phyloP scores from a whole-genome alignment of 306 rosid species.

The Medicago lupulina region DNA sequence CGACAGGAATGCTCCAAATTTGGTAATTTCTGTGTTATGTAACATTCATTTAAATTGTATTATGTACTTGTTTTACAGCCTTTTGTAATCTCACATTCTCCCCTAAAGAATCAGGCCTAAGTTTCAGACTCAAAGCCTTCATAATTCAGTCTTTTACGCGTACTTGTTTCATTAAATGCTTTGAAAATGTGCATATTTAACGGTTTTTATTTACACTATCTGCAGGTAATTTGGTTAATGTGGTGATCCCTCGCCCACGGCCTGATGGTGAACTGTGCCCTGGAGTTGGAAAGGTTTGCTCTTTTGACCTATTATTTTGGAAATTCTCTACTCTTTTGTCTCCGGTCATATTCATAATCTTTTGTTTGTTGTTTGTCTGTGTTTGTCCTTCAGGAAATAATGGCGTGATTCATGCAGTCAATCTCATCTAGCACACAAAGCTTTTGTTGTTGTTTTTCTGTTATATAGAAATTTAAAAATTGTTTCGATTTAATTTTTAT shows the following conservation, averaged over 20 bases:
- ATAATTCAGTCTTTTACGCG: conserved; percentile 54
- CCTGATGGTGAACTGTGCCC: conserved; percentile 66
- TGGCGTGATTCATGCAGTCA: conserved; percentile 22
- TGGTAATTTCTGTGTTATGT: conserved; percentile 49
- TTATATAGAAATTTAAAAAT: neutral
- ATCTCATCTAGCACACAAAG: conserved; percentile 7
- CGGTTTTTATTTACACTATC: conserved; percentile 13
- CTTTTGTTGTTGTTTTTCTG: conserved; percentile 12
- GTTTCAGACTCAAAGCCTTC: conserved; percentile 80
- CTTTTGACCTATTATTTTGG: conserved; percentile 3
- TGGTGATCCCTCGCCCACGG: conserved; percentile 84
- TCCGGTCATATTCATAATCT: neutral
- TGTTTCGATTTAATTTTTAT: neutral
- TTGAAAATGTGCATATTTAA: conserved; percentile 30
- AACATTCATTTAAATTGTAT: conserved; percentile 48
- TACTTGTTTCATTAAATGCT: conserved; percentile 33
- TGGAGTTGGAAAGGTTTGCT: conserved; percentile 86
- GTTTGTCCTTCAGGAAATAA: conserved; percentile 27
- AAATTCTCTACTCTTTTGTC: neutral
- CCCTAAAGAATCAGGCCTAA: conserved; percentile 81
- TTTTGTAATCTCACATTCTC: conserved; percentile 68
- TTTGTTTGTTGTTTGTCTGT: conserved; percentile 18
- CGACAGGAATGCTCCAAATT: conserved; percentile 88
- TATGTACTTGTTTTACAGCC: conserved; percentile 81
- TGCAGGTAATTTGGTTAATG: conserved; percentile 83